phyloP scores from a whole-genome alignment of 2,329 filamentous ascomycete species.

The Exophiala dermatitidis region DNA sequence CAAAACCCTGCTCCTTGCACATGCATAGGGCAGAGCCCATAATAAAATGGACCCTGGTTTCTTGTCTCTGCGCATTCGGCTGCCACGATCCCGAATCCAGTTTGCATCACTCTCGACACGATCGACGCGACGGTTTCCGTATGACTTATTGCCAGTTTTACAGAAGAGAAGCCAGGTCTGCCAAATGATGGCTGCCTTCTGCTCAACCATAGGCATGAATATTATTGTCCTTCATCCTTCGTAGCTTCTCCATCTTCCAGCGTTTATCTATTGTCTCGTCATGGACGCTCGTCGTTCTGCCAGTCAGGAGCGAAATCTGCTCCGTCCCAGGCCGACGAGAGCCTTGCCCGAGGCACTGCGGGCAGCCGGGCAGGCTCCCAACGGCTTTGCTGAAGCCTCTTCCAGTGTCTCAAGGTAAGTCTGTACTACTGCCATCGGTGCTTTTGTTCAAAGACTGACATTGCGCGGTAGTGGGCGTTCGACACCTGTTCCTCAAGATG shows the following conservation, averaged over 20 bases:
- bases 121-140: background rate
- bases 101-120: background rate
- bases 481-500: constrained; percentile 78
- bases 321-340: constrained; percentile 20
- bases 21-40: background rate
- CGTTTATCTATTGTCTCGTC: background rate
- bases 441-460: background rate
- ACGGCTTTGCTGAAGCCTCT: constrained; percentile 29
- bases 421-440: background rate
- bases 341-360: constrained; percentile 15
- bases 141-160: background rate
- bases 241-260: background rate
- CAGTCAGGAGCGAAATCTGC: constrained; percentile 18
- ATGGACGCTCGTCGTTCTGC: constrained; percentile 11
- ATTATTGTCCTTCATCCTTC: background rate
- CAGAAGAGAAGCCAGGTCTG: background rate
- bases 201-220: background rate
- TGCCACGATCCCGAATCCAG: background rate
- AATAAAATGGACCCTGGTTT: background rate
- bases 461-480: constrained; percentile 59
- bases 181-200: background rate
- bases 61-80: background rate
- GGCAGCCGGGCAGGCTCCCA: constrained; percentile 25
- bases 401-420: constrained; percentile 35
- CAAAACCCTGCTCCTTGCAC: background rate